A percentile compares a stretch with the other conserved stretches of the same genome.
These are phyloP conservation scores for Silybum marianum DNA, from an alignment of 129 eudicot genomes.

Conservation along the genomic window DNA sequence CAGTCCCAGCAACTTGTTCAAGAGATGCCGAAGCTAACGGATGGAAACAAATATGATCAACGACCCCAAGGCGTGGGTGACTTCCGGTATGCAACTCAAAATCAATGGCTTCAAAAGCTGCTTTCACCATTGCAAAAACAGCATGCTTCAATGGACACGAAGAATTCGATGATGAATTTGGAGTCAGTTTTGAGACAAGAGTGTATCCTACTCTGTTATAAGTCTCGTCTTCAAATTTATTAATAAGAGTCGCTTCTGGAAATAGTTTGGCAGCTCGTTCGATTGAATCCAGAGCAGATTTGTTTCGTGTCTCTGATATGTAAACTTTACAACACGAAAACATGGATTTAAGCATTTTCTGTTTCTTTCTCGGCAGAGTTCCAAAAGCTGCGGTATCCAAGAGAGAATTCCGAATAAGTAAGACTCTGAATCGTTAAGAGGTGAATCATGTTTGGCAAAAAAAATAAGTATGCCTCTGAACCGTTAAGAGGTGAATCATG, in stretches of 20 bases:
- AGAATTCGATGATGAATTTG: conserved; percentile 23
- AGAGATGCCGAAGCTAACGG: conserved; percentile 62
- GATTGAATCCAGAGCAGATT: conserved; percentile 70
- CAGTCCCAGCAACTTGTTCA: conserved; percentile 61
- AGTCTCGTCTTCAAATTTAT: conserved; percentile 81
- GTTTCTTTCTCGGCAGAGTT: conserved; percentile 18
- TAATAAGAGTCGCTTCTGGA: conserved; percentile 67
- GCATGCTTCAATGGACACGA: conserved; percentile 52
- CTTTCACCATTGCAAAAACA: conserved; percentile 75
- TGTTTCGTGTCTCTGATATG: conserved; percentile 94
- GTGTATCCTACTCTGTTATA: conserved; percentile 98
- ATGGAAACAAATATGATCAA: conserved; percentile 91
- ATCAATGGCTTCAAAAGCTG: conserved; percentile 82
- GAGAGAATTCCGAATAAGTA: background rate
- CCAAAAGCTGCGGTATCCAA: conserved; percentile 25
- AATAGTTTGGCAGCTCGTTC: conserved; percentile 74
- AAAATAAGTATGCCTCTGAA: too few species aligned
- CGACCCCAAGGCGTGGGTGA: conserved; percentile 96
- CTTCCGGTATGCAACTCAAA: conserved; percentile 68
- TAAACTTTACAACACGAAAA: conserved; percentile 85
- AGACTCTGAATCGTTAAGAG: too few species aligned
- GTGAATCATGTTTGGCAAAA: too few species aligned
- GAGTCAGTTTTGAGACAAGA: conserved; percentile 61
- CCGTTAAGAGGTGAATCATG: too few species aligned
- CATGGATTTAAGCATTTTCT: conserved; percentile 63